These are phyloP conservation scores for Lasiosphaeris hirsuta DNA, from an alignment of 495 filamentous ascomycete genomes.

Conservation along the genomic window DNA sequence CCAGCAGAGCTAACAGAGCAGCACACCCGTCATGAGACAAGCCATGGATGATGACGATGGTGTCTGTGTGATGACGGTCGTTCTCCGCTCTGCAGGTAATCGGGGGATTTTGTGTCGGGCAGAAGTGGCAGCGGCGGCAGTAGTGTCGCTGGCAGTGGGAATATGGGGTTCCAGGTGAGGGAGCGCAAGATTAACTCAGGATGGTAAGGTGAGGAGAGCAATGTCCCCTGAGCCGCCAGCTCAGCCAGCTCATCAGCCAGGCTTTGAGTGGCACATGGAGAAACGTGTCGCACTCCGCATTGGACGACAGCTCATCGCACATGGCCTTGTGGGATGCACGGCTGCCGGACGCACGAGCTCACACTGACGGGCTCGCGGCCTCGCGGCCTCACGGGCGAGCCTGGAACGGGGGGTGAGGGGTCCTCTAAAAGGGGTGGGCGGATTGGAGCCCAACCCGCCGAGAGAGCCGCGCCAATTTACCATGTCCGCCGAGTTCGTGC, in stretches of 20 bases:
- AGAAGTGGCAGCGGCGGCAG: neutral
- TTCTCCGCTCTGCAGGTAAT: conserved; percentile 12
- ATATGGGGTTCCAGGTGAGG: conserved; percentile 1
- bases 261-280: conserved; percentile 1
- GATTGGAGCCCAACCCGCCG: conserved; percentile 18
- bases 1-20: no score
- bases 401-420: no score
- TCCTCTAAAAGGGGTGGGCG: neutral
- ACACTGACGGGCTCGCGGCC: no score
- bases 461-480: conserved; percentile 8
- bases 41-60: neutral
- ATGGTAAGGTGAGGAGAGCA: neutral
- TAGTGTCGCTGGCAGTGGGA: no score
- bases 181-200: neutral
- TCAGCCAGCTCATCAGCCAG: conserved; percentile 4
- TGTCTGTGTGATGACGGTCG: neutral
- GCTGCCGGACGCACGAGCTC: conserved; percentile 1
- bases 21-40: neutral
- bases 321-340: conserved; percentile 5
- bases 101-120: conserved; percentile 11
- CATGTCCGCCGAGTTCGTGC: neutral
- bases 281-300: conserved; percentile 4
- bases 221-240: conserved; percentile 3
- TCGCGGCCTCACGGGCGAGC: no score
- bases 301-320: conserved; percentile 17